Evolutionary conservation across 257 asterid genomes (phyloP), one percentile per base, ranked within the genome.

Genomic region (Solanum piurae): DNA sequence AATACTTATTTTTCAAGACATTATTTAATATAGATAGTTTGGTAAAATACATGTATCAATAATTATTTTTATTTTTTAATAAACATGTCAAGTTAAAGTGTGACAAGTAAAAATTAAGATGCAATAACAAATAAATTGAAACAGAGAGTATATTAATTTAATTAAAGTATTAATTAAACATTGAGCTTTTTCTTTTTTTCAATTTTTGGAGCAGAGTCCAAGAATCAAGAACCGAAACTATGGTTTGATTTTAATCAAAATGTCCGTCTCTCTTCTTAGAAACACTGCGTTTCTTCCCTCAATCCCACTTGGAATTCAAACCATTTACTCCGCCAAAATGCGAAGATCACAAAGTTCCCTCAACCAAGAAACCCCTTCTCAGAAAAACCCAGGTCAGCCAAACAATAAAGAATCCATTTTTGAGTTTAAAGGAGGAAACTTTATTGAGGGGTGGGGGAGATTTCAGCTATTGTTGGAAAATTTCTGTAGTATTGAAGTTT

Each of bases 301-400:
- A 60, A 0, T 62, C 49, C 31, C 82, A 14, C 9, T 49, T 21
- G 25, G 60, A 69, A 38, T 83, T 40, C 64, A 42, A 21, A 42
- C 73, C 3, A 80, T 16, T 80, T 46, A 10, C 29, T 62, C 86
- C 11, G 33, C 89, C 58, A 64, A 87, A 83, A 80, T 85, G 49
- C 88, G 84, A 68, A 73, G 64, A 87, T 66, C 85, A 0, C 52
- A 49, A 34, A 12, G 71, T 33, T 36, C 80, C 52, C 7, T 74
- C 88, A 88, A 86, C 27, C 69, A 23, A 88, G 89, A 88, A 88
- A 27, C 73, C 16, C 82, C 83, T 20, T 27, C 2, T 12, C 84
- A 49, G 29, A 82, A 31, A 85, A 87, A 38, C 85, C 85, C 88
- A 33, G 90, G 87, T 85, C 27, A 21, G 73, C 7, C 11, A 86